Percentiles rank a stretch among this genome's conserved stretches.
Conservation (phyloP, 2,329 filamentous ascomycete genomes). For the Claviceps digitariae region DNA sequence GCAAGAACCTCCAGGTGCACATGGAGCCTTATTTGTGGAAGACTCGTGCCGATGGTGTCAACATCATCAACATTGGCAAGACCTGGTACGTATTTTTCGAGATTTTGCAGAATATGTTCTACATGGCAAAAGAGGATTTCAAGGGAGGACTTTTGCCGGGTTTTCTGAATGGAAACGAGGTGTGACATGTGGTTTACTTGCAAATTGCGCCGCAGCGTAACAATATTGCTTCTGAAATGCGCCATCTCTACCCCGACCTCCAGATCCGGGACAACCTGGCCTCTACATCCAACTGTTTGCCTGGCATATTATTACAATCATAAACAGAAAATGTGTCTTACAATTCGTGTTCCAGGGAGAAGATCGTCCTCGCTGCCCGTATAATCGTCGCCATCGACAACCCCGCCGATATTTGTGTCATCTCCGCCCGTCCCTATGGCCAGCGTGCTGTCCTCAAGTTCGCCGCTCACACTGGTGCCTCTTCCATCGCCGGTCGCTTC, state of each 20-base stretch:
- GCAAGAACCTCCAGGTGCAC: constrained; percentile 99
- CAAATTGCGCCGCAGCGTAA: not conserved
- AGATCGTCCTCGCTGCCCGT: constrained; percentile 96
- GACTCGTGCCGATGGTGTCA: constrained; percentile 95
- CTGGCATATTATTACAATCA: no score
- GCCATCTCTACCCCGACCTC: not conserved
- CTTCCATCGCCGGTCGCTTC: constrained; percentile 98
- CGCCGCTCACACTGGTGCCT: constrained; percentile 93
- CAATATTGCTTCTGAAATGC: not conserved
- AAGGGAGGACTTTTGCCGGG: not conserved
- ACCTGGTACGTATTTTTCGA: constrained; percentile 60
- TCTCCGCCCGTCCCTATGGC: constrained; percentile 98
- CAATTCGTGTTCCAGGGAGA: constrained; percentile 56
- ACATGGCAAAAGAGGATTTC: no score
- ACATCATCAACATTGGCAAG: constrained; percentile 99
- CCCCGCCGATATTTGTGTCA: constrained; percentile 97
- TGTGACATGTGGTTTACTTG: not conserved
- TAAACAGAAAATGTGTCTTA: constrained; percentile 5
- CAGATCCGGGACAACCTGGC: no score
- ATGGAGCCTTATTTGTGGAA: constrained; percentile 99
- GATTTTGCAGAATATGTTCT: not conserved
- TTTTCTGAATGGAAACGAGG: not conserved
- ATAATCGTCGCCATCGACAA: constrained; percentile 99
- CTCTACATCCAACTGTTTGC: not conserved
- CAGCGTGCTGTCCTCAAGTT: constrained; percentile 99